A percentile compares a stretch with the other conserved stretches of the same genome.
These are phyloP conservation scores for Perkinsus olseni DNA, from an alignment of 169 alveolate species.

Conservation along the genomic window DNA sequence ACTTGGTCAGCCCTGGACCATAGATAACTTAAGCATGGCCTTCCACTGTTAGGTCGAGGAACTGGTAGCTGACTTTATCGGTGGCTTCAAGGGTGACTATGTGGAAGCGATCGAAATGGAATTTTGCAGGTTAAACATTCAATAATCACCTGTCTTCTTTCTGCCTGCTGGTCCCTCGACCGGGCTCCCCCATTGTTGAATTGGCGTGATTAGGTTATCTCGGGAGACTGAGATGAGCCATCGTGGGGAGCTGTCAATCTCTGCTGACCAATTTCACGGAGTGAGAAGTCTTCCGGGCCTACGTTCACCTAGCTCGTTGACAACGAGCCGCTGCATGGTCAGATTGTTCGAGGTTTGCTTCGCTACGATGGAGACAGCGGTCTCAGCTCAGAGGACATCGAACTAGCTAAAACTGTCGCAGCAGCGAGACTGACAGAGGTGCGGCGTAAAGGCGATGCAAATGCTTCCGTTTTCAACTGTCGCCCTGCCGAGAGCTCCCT, in stretches of 20 bases:
- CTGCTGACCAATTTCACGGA: no score
- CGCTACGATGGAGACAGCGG: not conserved
- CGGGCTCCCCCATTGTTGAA: no score
- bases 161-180: no score
- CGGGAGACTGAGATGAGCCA: no score
- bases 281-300: no score
- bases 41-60: not conserved
- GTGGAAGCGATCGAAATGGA: not conserved
- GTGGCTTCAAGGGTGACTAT: not conserved
- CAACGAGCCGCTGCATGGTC: no score
- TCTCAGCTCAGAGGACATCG: not conserved
- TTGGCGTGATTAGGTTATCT: no score
- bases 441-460: not conserved
- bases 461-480: not conserved
- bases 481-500: no score
- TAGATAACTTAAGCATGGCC: not conserved
- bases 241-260: no score
- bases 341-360: not conserved
- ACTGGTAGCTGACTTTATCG: not conserved
- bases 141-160: no score
- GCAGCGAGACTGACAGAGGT: not conserved
- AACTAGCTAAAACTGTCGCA: not conserved
- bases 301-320: no score
- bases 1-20: not conserved
- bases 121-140: not conserved